A percentile compares a stretch with the other conserved stretches of the same genome.
These are phyloP conservation scores for Lipomyces sp. DNA, from an alignment of 805 yeast species.

Conservation along the genomic window DNA sequence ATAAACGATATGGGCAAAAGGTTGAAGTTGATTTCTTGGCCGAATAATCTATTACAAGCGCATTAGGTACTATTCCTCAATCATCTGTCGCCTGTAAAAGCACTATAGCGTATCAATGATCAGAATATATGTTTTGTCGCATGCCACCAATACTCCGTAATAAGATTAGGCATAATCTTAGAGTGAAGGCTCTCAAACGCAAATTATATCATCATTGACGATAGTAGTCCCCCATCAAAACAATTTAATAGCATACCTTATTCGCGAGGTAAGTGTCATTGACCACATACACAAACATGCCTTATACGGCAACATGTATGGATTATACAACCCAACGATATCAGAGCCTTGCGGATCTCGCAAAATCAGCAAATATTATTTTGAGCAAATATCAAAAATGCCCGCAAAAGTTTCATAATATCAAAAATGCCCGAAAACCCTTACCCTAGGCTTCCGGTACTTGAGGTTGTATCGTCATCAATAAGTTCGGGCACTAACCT, in stretches of 20 bases:
- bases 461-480: too few relatives aligned
- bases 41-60: neutral
- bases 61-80: neutral
- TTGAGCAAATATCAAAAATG: too few relatives aligned
- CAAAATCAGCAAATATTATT: too few relatives aligned
- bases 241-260: neutral
- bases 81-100: neutral
- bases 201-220: slow-evolving; percentile 58
- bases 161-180: slow-evolving; percentile 58
- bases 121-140: slow-evolving; percentile 44
- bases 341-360: too few relatives aligned
- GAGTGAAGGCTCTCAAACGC: slow-evolving; percentile 53
- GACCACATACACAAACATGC: neutral
- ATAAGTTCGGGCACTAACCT: too few relatives aligned
- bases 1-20: neutral
- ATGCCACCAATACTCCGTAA: slow-evolving; percentile 47
- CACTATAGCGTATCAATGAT: neutral
- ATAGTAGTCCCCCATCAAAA: neutral
- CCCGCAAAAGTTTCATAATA: too few relatives aligned
- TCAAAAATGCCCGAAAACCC: too few relatives aligned
- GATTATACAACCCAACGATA: too few relatives aligned
- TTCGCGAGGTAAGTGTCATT: neutral
- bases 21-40: neutral
- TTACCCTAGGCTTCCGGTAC: too few relatives aligned
- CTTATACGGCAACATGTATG: too few relatives aligned